A percentile compares a stretch with the other conserved stretches of the same genome.
Conservation (phyloP, 2,329 filamentous ascomycete species). For the Dactylellina drechsleri region DNA sequence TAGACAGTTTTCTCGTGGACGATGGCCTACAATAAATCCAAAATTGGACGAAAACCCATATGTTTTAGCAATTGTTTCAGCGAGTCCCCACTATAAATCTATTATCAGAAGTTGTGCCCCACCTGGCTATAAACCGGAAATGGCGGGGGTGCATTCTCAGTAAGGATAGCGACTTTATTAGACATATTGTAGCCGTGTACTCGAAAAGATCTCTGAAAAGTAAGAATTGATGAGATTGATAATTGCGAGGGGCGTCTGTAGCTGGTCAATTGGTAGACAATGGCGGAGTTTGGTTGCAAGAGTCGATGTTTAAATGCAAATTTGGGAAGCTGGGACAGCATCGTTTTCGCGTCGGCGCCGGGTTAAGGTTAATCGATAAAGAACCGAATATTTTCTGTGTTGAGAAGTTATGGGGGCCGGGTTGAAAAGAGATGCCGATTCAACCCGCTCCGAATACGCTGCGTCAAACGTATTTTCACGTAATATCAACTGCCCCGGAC, state of each 20-base stretch:
- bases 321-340: slow-evolving; percentile 26
- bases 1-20: slow-evolving; percentile 75
- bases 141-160: slow-evolving; percentile 50
- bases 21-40: slow-evolving; percentile 65
- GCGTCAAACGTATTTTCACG: neutral
- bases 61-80: slow-evolving; percentile 27
- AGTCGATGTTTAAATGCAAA: neutral
- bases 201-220: slow-evolving; percentile 4
- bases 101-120: slow-evolving; percentile 16
- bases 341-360: slow-evolving; percentile 8
- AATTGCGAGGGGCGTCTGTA: slow-evolving; percentile 1
- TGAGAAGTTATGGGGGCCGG: slow-evolving; percentile 2
- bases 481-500: slow-evolving; percentile 12
- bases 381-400: neutral
- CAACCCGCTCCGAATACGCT: slow-evolving; percentile 16
- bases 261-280: slow-evolving; percentile 23
- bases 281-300: slow-evolving; percentile 1
- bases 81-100: neutral
- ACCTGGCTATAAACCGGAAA: slow-evolving; percentile 54
- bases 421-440: slow-evolving; percentile 14
- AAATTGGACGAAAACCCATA: neutral
- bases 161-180: slow-evolving; percentile 40
- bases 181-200: slow-evolving; percentile 32
- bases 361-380: slow-evolving; percentile 3
- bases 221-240: slow-evolving; percentile 7